Conservation (phyloP, 169 alveolate genomes). For the Ophryocystis elektroscirrha region DNA sequence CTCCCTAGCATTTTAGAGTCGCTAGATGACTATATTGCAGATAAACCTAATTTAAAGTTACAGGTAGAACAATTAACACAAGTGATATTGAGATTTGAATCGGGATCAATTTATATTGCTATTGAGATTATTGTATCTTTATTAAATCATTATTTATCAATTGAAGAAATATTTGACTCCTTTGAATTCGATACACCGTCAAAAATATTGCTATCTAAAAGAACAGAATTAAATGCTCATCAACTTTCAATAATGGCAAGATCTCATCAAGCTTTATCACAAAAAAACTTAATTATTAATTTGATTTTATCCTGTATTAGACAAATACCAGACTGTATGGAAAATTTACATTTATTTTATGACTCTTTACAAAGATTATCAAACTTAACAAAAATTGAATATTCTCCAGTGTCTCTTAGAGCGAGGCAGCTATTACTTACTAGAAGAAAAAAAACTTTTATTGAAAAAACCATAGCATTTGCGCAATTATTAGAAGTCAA, state of each 20-base stretch:
- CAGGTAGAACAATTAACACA: too few relatives aligned
- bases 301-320: neutral
- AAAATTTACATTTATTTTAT: neutral
- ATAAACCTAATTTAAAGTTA: too few relatives aligned
- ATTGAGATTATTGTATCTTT: too few relatives aligned
- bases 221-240: neutral
- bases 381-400: neutral
- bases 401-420: neutral
- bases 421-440: neutral
- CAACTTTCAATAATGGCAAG: neutral
- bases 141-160: neutral
- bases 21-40: too few relatives aligned
- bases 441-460: neutral
- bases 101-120: too few relatives aligned
- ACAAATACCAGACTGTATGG: neutral
- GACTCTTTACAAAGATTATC: neutral
- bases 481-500: neutral
- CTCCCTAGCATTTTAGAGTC: too few relatives aligned
- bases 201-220: neutral
- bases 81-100: too few relatives aligned
- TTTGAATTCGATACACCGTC: neutral
- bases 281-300: neutral
- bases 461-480: neutral
- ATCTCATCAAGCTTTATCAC: neutral
- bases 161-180: neutral